Evolutionary conservation across 495 filamentous ascomycete species (phyloP).

Genomic region (Melanomma pulvis-pyrius): DNA sequence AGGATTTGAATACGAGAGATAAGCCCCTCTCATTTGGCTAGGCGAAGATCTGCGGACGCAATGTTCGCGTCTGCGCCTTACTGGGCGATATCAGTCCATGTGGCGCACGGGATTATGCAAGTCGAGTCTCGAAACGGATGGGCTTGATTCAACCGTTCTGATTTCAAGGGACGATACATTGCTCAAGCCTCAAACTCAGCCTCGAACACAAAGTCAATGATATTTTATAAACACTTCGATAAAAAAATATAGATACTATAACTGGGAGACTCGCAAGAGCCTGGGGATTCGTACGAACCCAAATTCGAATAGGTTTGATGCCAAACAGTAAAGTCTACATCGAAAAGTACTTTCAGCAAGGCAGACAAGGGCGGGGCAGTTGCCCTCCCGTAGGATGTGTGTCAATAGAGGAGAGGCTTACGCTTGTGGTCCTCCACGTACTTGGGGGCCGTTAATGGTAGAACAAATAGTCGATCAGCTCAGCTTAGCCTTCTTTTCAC

Average conservation of each 20-base stretch:
- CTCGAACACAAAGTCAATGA: not conserved
- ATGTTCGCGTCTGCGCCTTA: not conserved
- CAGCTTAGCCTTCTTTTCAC: not conserved
- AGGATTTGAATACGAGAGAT: not conserved
- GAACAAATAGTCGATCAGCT: not conserved
- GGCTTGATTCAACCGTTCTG: too few relatives aligned
- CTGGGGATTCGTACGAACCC: conserved; percentile 16
- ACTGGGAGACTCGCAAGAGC: conserved; percentile 14
- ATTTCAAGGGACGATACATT: not conserved
- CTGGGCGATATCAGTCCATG: not conserved
- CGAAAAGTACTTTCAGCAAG: conserved; percentile 1
- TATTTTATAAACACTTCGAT: not conserved
- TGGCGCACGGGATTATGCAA: not conserved
- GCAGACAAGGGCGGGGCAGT: conserved; percentile 8
- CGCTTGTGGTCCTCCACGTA: not conserved
- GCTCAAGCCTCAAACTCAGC: not conserved
- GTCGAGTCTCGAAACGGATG: too few relatives aligned
- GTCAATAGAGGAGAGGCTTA: too few relatives aligned
- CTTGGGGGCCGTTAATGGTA: not conserved
- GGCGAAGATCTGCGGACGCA: too few relatives aligned
- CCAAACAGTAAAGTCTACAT: not conserved
- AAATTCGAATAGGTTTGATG: conserved; percentile 6
- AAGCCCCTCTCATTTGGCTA: not conserved
- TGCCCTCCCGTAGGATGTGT: too few relatives aligned
- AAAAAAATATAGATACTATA: not conserved